A percentile compares a stretch with the other conserved stretches of the same genome.
Evolutionary conservation across 1,284 basidiomycete species (phyloP).

Genomic region (Moesziomyces globuligerus): DNA sequence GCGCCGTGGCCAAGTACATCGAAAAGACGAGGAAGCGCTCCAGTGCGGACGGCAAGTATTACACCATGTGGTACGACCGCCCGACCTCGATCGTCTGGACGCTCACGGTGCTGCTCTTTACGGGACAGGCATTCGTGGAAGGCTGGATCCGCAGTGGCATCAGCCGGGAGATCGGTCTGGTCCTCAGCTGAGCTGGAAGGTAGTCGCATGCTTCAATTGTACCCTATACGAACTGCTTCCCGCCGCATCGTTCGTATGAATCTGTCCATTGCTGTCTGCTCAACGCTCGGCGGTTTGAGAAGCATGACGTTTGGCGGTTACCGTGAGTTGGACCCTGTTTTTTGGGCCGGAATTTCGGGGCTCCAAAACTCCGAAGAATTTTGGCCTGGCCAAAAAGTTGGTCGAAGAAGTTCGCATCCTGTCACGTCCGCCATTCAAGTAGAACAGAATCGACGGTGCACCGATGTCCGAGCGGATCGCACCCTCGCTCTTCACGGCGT

Average conservation of each 20-base stretch:
- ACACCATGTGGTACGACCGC: conserved; percentile 40
- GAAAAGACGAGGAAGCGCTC: conserved; percentile 16
- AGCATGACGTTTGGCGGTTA: neutral
- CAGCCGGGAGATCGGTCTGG: conserved; percentile 28
- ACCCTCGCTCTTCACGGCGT: conserved; percentile 41
- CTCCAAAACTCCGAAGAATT: neutral
- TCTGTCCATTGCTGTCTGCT: neutral
- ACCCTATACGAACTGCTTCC: too few species aligned
- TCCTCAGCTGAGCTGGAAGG: conserved; percentile 8
- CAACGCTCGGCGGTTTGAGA: too few species aligned
- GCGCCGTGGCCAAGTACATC: conserved; percentile 26
- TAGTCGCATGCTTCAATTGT: too few species aligned
- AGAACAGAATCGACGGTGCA: too few species aligned
- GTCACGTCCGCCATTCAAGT: neutral
- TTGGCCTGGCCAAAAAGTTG: too few species aligned
- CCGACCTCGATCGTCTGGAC: conserved; percentile 41
- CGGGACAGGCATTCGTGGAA: conserved; percentile 50
- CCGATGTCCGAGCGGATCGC: conserved; percentile 9
- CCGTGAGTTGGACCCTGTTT: neutral
- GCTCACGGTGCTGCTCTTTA: conserved; percentile 40
- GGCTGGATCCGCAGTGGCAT: conserved; percentile 52
- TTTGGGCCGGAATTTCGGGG: neutral
- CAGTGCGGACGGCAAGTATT: conserved; percentile 18
- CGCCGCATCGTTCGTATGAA: too few species aligned
- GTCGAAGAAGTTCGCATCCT: neutral